phyloP scores from a whole-genome alignment of 2,329 filamentous ascomycete species.

The Pseudopithomyces maydicus region DNA sequence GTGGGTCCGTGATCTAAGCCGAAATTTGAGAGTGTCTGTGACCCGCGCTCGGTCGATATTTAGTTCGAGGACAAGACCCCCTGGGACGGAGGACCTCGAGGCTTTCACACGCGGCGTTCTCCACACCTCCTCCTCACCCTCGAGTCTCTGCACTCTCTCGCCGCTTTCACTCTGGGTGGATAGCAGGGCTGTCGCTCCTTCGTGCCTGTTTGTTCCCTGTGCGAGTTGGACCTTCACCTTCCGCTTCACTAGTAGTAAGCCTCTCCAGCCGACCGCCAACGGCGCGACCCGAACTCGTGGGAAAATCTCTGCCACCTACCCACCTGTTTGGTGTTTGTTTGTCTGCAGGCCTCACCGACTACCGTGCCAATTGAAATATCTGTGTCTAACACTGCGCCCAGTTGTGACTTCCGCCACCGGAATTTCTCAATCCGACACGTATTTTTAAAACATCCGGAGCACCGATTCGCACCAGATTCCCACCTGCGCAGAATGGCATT shows the following conservation, averaged over 20 bases:
- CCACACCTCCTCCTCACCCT: conserved; percentile 24
- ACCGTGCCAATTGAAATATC: conserved; percentile 11
- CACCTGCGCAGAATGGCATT: conserved; percentile 62
- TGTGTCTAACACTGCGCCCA: conserved; percentile 8
- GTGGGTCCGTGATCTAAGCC: conserved; percentile 28
- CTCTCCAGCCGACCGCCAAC: conserved; percentile 21
- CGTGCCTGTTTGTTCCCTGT: conserved; percentile 12
- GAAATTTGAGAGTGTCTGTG: conserved; percentile 27
- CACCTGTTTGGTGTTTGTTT: neutral
- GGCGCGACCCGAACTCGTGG: conserved; percentile 1
- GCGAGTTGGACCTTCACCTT: conserved; percentile 7
- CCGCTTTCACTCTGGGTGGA: conserved; percentile 28
- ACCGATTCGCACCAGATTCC: neutral
- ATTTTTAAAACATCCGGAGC: conserved; percentile 16
- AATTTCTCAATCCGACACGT: conserved; percentile 13
- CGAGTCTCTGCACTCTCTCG: conserved; percentile 31
- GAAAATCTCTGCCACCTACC: conserved; percentile 33
- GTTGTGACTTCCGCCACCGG: conserved; percentile 18
- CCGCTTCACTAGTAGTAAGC: conserved; percentile 36
- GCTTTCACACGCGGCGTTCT: conserved; percentile 26
- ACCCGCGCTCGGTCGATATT: conserved; percentile 35
- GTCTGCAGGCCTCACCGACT: conserved; percentile 5
- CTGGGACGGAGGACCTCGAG: conserved; percentile 28
- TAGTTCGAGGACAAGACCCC: conserved; percentile 26
- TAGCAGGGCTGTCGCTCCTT: conserved; percentile 43